Base-by-base conservation (phyloP, 352 stramenopile species). In the Thraustochytrium sp. region DNA sequence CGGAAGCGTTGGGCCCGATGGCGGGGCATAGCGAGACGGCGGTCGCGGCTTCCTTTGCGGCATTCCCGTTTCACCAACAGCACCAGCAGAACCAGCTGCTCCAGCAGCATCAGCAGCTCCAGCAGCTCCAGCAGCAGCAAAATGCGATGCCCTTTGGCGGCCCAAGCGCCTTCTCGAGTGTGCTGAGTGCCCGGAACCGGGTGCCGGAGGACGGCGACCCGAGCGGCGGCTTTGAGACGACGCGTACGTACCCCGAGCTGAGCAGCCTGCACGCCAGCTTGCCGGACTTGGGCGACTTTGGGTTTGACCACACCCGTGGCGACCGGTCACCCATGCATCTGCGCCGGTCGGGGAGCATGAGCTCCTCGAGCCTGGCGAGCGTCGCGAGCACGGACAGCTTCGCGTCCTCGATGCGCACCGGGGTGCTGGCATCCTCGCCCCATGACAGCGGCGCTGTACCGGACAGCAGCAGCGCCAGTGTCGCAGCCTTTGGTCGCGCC, bases 81-180 rank as follows among this genome's bases (percentile, higher is more conserved):
- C n/a, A n/a, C n/a, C n/a, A n/a, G n/a, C n/a, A n/a, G 51, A 31
- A 59, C 21, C n/a, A 8, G 38, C 38, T 72, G 4, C 42, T 72
- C 2, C 59, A 0, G 38, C 59, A 18, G 23, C 59, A 72, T n/a
- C n/a, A n/a, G n/a, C 23, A 72, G 23, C 34, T 29, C 59, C 5
- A 29, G 59, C 34, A 49, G 23, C 8, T 72, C 59, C 26, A 37
- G 23, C 23, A 72, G 59, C 59, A 29, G 23, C 38, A 18, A 18
- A 31, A 16, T 72, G 59, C 59, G n/a, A 16, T 18, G 29, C n/a
- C n/a, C 16, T 72, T 72, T 29, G 59, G 42, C 59, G 37, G 26
- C 38, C 37, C 59, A n/a, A 72, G 59, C n/a, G 59, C 59, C 13
- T 72, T 72, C 42, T 72, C 59, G 13, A 72, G 59, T 29, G 59